A percentile compares a stretch with the other conserved stretches of the same genome.
phyloP scores from a whole-genome alignment of 2,329 filamentous ascomycete genomes.

The Pestalotiopsis sp. region DNA sequence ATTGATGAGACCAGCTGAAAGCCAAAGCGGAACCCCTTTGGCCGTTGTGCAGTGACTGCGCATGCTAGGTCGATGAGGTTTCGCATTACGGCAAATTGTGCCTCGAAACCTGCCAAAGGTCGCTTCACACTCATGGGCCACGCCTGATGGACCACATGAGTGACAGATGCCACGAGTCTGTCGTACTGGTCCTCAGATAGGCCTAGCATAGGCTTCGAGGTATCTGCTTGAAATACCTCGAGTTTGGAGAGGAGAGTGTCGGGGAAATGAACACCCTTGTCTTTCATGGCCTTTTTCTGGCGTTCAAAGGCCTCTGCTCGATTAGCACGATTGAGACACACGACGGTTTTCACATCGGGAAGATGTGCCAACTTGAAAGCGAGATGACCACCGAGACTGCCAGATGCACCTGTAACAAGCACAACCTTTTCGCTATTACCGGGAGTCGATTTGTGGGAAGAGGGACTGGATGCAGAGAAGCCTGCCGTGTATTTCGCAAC shows the following conservation, averaged over 20 bases:
- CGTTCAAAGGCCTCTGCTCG: neutral
- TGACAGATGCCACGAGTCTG: constrained; percentile 39
- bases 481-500: constrained; percentile 16
- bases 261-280: constrained; percentile 6
- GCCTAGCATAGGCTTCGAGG: constrained; percentile 49
- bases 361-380: constrained; percentile 1
- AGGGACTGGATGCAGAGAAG: constrained; percentile 6
- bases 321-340: constrained; percentile 13
- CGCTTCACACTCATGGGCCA: constrained; percentile 59
- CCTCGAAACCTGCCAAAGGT: constrained; percentile 49
- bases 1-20: constrained; percentile 49
- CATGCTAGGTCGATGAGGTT: constrained; percentile 50
- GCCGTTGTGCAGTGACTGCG: constrained; percentile 28
- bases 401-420: constrained; percentile 13
- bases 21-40: constrained; percentile 23
- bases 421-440: neutral
- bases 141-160: constrained; percentile 55
- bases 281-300: constrained; percentile 7
- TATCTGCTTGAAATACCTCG: constrained; percentile 41
- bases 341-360: neutral
- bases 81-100: constrained; percentile 52
- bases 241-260: constrained; percentile 3
- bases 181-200: constrained; percentile 40
- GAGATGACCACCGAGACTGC: constrained; percentile 6
- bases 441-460: neutral